These are phyloP conservation scores for Kodamaea sagamina DNA, from an alignment of 805 yeast species.

Conservation along the genomic window DNA sequence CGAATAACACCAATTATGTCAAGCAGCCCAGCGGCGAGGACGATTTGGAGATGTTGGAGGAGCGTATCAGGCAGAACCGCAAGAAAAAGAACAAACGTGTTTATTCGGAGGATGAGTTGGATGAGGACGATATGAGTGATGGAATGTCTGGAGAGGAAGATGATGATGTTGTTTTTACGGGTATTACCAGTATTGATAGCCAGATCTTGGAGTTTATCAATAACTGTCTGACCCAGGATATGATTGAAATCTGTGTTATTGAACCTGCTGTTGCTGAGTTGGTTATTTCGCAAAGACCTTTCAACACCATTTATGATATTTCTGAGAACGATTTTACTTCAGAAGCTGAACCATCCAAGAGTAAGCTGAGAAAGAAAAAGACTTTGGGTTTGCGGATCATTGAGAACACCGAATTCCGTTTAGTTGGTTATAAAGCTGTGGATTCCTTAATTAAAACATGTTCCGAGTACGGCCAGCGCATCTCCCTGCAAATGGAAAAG, in stretches of 20 bases:
- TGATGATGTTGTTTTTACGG: conserved; percentile 34
- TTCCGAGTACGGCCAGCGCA: conserved; percentile 69
- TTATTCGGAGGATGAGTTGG: conserved; percentile 40
- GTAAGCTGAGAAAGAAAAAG: conserved; percentile 30
- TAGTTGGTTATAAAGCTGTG: conserved; percentile 90
- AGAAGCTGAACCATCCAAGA: conserved; percentile 12
- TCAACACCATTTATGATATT: conserved; percentile 55
- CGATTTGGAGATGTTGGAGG: conserved; percentile 43
- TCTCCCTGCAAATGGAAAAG: conserved; percentile 67
- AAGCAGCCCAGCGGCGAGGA: conserved; percentile 21
- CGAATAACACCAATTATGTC: conserved; percentile 15
- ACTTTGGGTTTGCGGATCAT: conserved; percentile 73
- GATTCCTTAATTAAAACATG: conserved; percentile 88
- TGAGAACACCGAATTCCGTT: conserved; percentile 65
- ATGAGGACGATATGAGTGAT: conserved; percentile 48
- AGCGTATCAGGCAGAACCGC: conserved; percentile 38
- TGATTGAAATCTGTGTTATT: conserved; percentile 78
- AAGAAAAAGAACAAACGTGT: conserved; percentile 16
- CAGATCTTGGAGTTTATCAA: conserved; percentile 78
- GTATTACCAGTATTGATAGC: conserved; percentile 54
- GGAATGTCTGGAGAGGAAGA: conserved; percentile 50
- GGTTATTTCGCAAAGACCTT: conserved; percentile 74
- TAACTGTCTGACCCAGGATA: conserved; percentile 69
- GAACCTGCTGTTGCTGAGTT: conserved; percentile 63
- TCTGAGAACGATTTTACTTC: conserved; percentile 54